Evolutionary conservation across 2,329 filamentous ascomycete species (phyloP).

Genomic region (Aspergillus quadricinctus): DNA sequence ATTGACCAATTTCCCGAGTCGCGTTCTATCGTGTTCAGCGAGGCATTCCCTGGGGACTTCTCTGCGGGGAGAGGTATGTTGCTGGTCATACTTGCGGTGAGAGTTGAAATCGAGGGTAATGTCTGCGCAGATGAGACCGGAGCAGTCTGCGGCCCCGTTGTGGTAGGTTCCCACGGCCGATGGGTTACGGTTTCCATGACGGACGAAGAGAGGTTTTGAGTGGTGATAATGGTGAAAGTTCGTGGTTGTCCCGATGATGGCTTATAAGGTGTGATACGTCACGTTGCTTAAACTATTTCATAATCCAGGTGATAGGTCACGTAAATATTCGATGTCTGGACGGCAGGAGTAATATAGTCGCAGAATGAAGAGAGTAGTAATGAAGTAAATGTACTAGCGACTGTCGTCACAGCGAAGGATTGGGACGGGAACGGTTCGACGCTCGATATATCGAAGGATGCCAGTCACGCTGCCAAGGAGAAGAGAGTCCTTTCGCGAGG

Average conservation of each 20-base stretch:
- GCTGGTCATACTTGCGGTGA: conserved; percentile 42
- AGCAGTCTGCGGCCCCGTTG: conserved; percentile 31
- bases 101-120: conserved; percentile 45
- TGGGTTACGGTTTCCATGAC: conserved; percentile 40
- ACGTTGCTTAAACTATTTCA: background rate
- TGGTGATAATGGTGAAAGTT: background rate
- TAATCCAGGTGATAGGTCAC: background rate
- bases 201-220: background rate
- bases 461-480: background rate
- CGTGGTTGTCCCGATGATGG: background rate
- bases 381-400: background rate
- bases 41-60: conserved; percentile 40
- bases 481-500: background rate
- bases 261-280: background rate
- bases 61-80: conserved; percentile 29
- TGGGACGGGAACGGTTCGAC: background rate
- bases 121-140: conserved; percentile 37
- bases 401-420: background rate
- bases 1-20: conserved; percentile 59
- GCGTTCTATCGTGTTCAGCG: conserved; percentile 46
- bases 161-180: conserved; percentile 42
- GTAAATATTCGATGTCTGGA: background rate
- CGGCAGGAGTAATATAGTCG: background rate
- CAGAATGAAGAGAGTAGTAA: background rate
- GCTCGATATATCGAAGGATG: background rate